A percentile compares a stretch with the other conserved stretches of the same genome.
These are phyloP conservation scores for Colletotrichum theobromicola DNA, from an alignment of 2,329 filamentous ascomycete genomes.

Conservation along the genomic window DNA sequence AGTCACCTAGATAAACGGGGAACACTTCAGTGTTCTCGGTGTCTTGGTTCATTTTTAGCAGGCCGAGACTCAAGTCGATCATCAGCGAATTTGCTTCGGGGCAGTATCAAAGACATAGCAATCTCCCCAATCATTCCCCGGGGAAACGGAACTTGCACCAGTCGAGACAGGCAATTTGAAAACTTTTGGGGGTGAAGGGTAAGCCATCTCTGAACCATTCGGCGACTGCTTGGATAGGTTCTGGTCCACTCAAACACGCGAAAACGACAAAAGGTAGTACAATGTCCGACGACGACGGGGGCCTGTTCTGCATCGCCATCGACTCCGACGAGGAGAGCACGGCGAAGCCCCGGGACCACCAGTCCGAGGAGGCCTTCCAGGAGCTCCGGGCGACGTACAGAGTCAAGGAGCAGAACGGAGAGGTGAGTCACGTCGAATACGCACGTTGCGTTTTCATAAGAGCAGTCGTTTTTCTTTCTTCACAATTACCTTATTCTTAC, in stretches of 20 bases:
- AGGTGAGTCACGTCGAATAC: constrained; percentile 41
- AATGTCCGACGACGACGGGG: constrained; percentile 31
- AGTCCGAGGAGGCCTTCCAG: constrained; percentile 57
- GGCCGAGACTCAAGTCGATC: not conserved
- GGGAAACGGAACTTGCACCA: not conserved
- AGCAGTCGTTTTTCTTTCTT: not conserved
- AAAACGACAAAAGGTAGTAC: not conserved
- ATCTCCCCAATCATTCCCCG: not conserved
- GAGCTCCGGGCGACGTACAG: constrained; percentile 49
- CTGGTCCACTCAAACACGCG: not conserved
- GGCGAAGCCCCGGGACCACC: constrained; percentile 39
- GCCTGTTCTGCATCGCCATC: constrained; percentile 34
- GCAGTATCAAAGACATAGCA: not conserved
- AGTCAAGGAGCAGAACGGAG: constrained; percentile 58
- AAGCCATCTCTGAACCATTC: not conserved
- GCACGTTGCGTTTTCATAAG: not conserved
- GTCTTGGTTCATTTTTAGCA: not conserved
- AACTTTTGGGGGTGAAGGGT: accelerated
- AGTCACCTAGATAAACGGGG: not conserved
- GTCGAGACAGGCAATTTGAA: not conserved
- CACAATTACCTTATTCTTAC: not conserved
- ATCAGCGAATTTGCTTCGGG: not conserved
- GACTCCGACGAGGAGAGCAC: constrained; percentile 36
- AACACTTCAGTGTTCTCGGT: not conserved
- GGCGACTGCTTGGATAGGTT: not conserved